phyloP scores from a whole-genome alignment of 768 basidiomycete species.

The Lepiota subincarnata region DNA sequence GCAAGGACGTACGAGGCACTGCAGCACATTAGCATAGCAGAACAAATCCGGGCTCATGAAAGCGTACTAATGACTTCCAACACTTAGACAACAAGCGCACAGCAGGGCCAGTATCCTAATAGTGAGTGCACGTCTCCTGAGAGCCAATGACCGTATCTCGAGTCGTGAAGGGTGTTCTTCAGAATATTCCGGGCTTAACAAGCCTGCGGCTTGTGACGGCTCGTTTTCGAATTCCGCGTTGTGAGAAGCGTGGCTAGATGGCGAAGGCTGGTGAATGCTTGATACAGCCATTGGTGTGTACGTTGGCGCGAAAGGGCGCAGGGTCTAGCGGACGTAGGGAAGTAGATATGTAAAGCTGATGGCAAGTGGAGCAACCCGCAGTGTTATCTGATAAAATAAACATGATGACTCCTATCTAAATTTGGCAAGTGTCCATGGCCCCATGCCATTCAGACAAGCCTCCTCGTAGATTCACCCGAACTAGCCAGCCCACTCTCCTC shows the following conservation, averaged over 20 bases:
- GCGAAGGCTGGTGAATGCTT: too few species aligned
- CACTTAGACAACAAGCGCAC: conserved; percentile 68
- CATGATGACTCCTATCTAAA: too few species aligned
- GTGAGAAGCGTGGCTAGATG: not conserved
- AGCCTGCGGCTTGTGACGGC: not conserved
- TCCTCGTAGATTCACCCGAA: conserved; percentile 22
- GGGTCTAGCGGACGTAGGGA: too few species aligned
- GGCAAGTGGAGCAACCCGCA: not conserved
- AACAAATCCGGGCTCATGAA: not conserved
- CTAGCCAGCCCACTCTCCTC: conserved; percentile 15
- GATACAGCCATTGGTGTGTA: too few species aligned
- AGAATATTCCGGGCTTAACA: not conserved
- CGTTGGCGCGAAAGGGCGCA: too few species aligned
- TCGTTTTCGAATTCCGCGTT: not conserved
- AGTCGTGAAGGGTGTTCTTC: not conserved
- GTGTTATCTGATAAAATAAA: not conserved
- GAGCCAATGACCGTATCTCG: conserved; percentile 14
- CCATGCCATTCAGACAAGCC: conserved; percentile 20
- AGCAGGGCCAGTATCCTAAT: conserved; percentile 59
- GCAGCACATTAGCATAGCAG: not conserved
- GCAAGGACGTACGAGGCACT: conserved; percentile 75
- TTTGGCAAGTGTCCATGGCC: too few species aligned
- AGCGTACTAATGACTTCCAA: conserved; percentile 74
- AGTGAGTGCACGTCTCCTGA: conserved; percentile 32
- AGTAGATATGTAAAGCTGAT: too few species aligned